Percentiles rank a stretch among this genome's conserved stretches.
phyloP scores from a whole-genome alignment of 2,329 filamentous ascomycete genomes.

The Macrophomina tecta region DNA sequence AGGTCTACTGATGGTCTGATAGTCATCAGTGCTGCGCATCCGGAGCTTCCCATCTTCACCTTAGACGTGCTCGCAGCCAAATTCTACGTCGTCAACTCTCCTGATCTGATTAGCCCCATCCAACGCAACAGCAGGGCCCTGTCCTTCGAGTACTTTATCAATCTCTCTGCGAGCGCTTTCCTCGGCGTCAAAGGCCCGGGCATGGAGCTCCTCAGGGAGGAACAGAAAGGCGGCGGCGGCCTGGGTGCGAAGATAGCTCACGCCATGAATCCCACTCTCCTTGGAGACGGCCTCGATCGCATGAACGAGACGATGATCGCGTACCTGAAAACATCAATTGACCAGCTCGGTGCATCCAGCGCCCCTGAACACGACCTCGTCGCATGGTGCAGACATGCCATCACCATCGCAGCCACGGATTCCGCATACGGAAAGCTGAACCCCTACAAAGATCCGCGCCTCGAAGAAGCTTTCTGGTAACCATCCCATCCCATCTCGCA shows the following conservation, averaged over 20 bases:
- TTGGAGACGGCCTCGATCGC: constrained; percentile 41
- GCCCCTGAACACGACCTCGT: constrained; percentile 29
- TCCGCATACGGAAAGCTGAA: constrained; percentile 52
- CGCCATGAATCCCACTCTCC: constrained; percentile 43
- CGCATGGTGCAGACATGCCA: constrained; percentile 38
- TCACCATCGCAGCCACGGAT: constrained; percentile 47
- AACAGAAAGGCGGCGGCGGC: constrained; percentile 4
- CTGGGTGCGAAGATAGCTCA: constrained; percentile 38
- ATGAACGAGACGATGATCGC: constrained; percentile 46
- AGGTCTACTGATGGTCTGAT: too few species aligned
- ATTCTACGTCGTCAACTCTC: constrained; percentile 50
- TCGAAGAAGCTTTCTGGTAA: constrained; percentile 45
- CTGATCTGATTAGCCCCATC: constrained; percentile 45
- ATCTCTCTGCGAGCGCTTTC: constrained; percentile 34
- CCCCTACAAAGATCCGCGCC: constrained; percentile 43
- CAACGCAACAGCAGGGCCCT: constrained; percentile 48
- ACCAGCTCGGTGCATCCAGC: constrained; percentile 27
- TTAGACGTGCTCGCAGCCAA: constrained; percentile 50
- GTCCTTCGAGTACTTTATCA: constrained; percentile 49
- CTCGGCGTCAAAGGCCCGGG: constrained; percentile 5
- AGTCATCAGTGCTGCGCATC: not conserved
- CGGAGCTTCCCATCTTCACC: constrained; percentile 47
- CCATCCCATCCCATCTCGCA: not conserved
- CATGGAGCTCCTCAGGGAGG: constrained; percentile 34
- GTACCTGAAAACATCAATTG: constrained; percentile 36